Evolutionary conservation across 108 stramenopile species (phyloP).

Genomic region (Pelagomonas calceolata): DNA sequence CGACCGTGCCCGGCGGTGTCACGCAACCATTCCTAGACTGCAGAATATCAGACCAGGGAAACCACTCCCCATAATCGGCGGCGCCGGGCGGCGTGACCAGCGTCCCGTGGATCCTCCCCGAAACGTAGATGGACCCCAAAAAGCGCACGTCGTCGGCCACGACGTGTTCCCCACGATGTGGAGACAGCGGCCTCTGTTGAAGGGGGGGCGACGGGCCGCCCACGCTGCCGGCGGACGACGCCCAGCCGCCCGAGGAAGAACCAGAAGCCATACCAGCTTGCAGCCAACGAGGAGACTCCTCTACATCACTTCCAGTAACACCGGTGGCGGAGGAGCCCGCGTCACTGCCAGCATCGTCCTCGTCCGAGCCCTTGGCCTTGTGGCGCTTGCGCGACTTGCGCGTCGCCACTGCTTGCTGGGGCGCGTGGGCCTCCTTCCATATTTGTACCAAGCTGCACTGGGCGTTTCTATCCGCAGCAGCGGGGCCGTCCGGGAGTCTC

Average conservation of each 20-base stretch:
- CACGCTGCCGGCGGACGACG: no score
- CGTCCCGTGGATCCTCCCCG: conserved; percentile 8
- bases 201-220: no score
- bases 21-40: neutral
- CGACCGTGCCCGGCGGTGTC: conserved; percentile 5
- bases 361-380: neutral
- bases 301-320: no score
- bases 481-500: neutral
- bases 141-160: neutral
- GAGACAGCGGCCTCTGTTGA: no score
- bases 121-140: neutral
- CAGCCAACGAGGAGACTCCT: no score
- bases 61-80: conserved; percentile 16
- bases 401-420: no score
- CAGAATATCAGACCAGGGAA: neutral
- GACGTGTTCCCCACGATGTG: neutral
- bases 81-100: conserved; percentile 7
- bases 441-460: conserved; percentile 3
- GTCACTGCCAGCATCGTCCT: conserved; percentile 4
- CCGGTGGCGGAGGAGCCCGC: conserved; percentile 1
- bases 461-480: neutral
- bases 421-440: neutral
- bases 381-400: no score
- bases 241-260: neutral
- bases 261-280: no score